Evolutionary conservation across 192 early-diverging fungal genomes (phyloP), one percentile per base, ranked within the genome.

Genomic region (Gaertneriomyces sp.): DNA sequence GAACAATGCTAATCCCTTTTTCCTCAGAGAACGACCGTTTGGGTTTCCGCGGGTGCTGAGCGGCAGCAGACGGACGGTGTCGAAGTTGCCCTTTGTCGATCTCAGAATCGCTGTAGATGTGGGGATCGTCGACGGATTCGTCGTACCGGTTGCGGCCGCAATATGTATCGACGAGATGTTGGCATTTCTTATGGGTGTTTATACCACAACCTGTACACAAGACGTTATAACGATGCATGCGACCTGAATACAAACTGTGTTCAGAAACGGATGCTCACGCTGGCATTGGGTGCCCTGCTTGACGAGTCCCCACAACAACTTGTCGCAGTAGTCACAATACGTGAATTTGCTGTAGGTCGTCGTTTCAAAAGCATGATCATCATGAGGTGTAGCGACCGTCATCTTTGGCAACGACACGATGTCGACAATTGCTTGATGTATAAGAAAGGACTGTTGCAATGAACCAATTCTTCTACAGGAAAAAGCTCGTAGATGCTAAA

Each of bases 271-370:
- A n/a, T n/a, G n/a, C 71, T 11, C 51, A 71, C 76, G 42, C 52
- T 61, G 57, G 61, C 89, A 91, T 42, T 77, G 75, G 17, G 74
- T 60, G 5, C 89, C 89, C 63, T 91, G 88, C 53, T 80, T 81
- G 14, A 77, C 79, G 16, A 89, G 60, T 12, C 89, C 89, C 89
- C 89, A 91, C 46, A 91, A 75, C 47, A 90, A 71, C 53, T 85
- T 68, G 54, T 76, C 76, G 70, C 89, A 91, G 43, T 77, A 68
- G 62, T 85, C 84, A 69, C 89, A 91, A 61, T 85, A 87, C 2
- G 89, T 87, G 14, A 80, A 80, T 55, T 58, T 68, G 57, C 78
- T 71, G 71, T 86, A 90, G 17, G 81, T 86, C 50, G 71, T 74
- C 10, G 67, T 66, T 12, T 62, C 58, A 70, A 83, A 89, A 63